phyloP scores from a whole-genome alignment of 495 filamentous ascomycete species.

The Antarctomyces pellizariae region DNA sequence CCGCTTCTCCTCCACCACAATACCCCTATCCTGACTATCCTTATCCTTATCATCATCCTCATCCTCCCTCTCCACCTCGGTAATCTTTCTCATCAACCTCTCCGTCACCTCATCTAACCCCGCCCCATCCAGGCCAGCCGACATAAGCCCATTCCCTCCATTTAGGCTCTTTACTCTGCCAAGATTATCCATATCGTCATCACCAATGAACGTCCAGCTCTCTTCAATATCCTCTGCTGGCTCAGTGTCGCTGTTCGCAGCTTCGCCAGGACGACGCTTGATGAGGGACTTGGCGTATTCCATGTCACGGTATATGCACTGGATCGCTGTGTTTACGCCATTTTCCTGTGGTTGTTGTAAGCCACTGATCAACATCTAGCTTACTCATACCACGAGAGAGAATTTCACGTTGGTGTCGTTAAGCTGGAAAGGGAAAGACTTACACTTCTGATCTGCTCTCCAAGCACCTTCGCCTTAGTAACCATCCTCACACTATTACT shows the following conservation, averaged over 20 bases:
- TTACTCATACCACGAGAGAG: background rate
- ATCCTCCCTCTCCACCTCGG: too few relatives aligned
- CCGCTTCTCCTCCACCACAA: too few relatives aligned
- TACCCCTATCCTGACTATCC: too few relatives aligned
- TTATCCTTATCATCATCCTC: too few relatives aligned
- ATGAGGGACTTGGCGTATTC: conserved; percentile 86
- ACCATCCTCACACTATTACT: conserved; percentile 80
- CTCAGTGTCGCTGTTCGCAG: conserved; percentile 19
- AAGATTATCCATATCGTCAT: too few relatives aligned
- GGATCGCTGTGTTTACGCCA: conserved; percentile 71
- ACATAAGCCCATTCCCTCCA: too few relatives aligned
- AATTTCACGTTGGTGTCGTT: background rate
- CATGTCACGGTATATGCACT: conserved; percentile 82
- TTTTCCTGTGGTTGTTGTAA: conserved; percentile 37
- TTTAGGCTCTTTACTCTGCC: too few relatives aligned
- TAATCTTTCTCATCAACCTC: too few relatives aligned
- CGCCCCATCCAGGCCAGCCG: too few relatives aligned
- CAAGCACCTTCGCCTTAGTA: conserved; percentile 54
- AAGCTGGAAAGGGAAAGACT: conserved; percentile 11
- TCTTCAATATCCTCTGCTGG: conserved; percentile 35
- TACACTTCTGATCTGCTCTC: conserved; percentile 71
- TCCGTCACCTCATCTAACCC: too few relatives aligned
- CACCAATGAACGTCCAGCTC: conserved; percentile 54
- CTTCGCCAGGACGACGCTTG: conserved; percentile 28
- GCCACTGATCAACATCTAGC: conserved; percentile 1